Evolutionary conservation across 192 early-diverging fungal species (phyloP), one percentile per base, ranked within the genome.

Genomic region (Spizellomyces punctatus): DNA sequence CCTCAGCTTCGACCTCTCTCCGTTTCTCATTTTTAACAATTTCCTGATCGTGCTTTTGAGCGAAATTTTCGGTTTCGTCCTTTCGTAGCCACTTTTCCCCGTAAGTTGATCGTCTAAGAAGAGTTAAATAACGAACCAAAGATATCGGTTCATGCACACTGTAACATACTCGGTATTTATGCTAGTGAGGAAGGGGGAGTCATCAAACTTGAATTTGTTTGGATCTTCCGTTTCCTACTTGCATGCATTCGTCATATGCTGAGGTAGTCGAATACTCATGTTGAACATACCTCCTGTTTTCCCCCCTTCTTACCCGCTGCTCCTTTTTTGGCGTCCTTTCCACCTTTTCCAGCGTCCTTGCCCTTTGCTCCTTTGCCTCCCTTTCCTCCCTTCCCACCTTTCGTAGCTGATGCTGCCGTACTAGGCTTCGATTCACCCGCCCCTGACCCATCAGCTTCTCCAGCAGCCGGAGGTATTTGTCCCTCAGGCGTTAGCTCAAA

Each of bases 1-100:
- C 85, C 78, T 88, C 86, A 14, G 81, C 67, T 68, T 89, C 86
- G 10, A 86, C 87, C 73, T 89, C 87, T 50, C 73, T 66, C 36
- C 87, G 72, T 50, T 89, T 89, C 19, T 83, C 80, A 41, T 58
- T 73, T 65, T 89, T 89, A 54, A 89, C 83, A 59, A 89, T 89
- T 54, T 89, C 87, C 61, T 81, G 82, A 61, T 89, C 87, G 72
- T 88, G 86, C 72, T 81, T 86, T 69, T 89, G 87, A 9, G 82
- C 82, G 67, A 89, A 88, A 66, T 89, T 89, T 12, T 88, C 82
- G 6, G 71, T 43, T 58, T 89, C 87, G 62, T 89, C 85, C 65
- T 88, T 89, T 27, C 65, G 62, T 17, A 58, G 67, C 87, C 87
- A 89, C n/a, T 86, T 75, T 8, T 63, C 50, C 10, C 14, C 65